Base-by-base conservation (phyloP, 2,329 filamentous ascomycete species). In the Penicillium sp. region DNA sequence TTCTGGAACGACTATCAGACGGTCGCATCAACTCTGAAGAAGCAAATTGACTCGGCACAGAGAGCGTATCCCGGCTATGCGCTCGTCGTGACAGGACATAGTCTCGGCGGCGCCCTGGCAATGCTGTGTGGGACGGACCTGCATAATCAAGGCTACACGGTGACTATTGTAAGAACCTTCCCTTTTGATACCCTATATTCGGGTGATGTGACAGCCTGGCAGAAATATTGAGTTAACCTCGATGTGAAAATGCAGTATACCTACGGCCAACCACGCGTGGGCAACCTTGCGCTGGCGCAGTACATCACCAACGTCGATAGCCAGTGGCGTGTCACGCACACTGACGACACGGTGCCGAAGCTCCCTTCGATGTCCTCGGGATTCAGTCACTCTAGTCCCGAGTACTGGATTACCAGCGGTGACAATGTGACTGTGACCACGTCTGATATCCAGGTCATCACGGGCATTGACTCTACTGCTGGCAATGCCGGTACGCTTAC, bases 201-300 rank as follows among this genome's bases (percentile, higher is more conserved):
- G 22, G 22, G 22, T 22, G 22, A 22, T 22, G 4, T 22, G 22
- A 22, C 22, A 22, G 22, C 4, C 22, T 22, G 2, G 22, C 22
- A 22, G 2, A 22, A 22, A 22, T 0, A 22, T 4, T 22, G 22
- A 22, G 22, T 22, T 22, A 22, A 22, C 22, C 3, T 22, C 4
- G 22, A 17, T 5, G 14, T 12, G 15, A 11, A 31, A 31, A 8
- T 10, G 7, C 47, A 78, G 76, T 79, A 78, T 58, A 74, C 73
- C 1, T 80, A 76, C 49, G 78, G 76, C 15, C 70, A 68, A 11
- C 78, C 78, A 3, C 77, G 77, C 43, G 70, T 78, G 1, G 78
- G 76, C 3, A 78, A 78, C 41, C 31, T 62, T n/a, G 65, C 64
- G 3, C 63, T 79, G 39, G 75, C 75, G n/a, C 63, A 69, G 25